A percentile compares a stretch with the other conserved stretches of the same genome.
Evolutionary conservation across 2,329 filamentous ascomycete species (phyloP).

Genomic region (Colletotrichum sp.): DNA sequence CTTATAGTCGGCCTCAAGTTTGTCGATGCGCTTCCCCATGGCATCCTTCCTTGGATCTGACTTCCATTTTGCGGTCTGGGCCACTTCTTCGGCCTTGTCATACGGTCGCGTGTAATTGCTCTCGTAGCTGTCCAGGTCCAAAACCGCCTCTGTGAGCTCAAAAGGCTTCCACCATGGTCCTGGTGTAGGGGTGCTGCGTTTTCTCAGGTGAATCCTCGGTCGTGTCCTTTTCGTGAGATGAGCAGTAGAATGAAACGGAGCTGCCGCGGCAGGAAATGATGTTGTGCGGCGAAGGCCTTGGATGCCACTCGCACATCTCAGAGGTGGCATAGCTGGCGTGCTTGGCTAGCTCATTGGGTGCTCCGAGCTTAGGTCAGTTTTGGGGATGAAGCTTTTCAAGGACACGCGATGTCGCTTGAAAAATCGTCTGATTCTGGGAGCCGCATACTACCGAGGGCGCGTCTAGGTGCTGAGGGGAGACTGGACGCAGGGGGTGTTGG

Average conservation of each 20-base stretch:
- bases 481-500: slow-evolving; percentile 6
- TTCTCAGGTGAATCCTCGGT: slow-evolving; percentile 8
- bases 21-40: slow-evolving; percentile 29
- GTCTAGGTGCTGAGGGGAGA: neutral
- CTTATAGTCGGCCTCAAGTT: slow-evolving; percentile 32
- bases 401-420: neutral
- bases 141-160: slow-evolving; percentile 45
- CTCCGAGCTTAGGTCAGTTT: neutral
- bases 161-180: slow-evolving; percentile 18
- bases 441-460: slow-evolving; percentile 1
- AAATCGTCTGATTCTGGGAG: slow-evolving; percentile 12
- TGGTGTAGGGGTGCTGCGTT: neutral
- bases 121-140: slow-evolving; percentile 59
- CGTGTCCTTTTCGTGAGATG: neutral
- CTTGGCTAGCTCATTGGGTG: neutral
- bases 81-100: slow-evolving; percentile 39
- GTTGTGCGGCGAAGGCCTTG: neutral
- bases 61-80: slow-evolving; percentile 34
- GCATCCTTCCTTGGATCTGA: slow-evolving; percentile 24
- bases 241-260: neutral
- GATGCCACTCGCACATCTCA: neutral
- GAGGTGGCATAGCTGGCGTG: neutral
- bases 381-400: neutral
- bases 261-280: neutral
- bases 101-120: slow-evolving; percentile 47